These are phyloP conservation scores for Pleurotus sapidus DNA, from an alignment of 768 basidiomycete genomes.

Conservation along the genomic window DNA sequence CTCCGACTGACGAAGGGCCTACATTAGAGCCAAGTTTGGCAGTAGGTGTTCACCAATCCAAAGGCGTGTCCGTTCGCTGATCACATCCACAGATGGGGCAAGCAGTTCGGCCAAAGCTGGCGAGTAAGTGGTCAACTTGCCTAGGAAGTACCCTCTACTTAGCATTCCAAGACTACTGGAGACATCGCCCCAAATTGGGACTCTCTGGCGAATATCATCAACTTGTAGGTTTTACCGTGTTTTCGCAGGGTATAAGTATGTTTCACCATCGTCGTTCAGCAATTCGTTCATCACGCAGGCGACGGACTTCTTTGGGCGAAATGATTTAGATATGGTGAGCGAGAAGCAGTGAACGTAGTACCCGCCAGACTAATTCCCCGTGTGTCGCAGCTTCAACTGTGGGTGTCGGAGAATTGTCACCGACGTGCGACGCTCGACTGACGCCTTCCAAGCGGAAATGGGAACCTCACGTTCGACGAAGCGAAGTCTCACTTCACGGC, in stretches of 20 bases:
- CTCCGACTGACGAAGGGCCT: no score
- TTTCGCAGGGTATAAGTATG: no score
- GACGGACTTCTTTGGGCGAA: conserved; percentile 65
- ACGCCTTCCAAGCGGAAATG: conserved; percentile 49
- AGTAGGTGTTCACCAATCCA: neutral
- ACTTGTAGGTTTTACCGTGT: conserved; percentile 16
- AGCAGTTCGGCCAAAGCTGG: conserved; percentile 61
- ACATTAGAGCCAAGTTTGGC: conserved; percentile 7
- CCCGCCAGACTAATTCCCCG: no score
- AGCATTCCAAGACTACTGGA: neutral
- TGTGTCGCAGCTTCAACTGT: no score
- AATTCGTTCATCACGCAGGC: conserved; percentile 65
- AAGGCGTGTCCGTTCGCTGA: no score
- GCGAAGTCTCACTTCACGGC: conserved; percentile 69
- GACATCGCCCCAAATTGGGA: conserved; percentile 6
- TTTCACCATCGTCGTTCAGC: conserved; percentile 23
- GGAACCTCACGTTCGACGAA: conserved; percentile 58
- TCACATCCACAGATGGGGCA: conserved; percentile 40
- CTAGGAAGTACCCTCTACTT: neutral
- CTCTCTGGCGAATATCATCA: conserved; percentile 1
- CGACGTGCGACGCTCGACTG: no score
- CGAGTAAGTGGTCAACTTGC: conserved; percentile 35
- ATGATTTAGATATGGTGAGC: conserved; percentile 66
- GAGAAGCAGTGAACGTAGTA: no score
- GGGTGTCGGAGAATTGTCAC: no score